Evolutionary conservation across 495 filamentous ascomycete genomes (phyloP).

Genomic region (Aspergillus sparsus): DNA sequence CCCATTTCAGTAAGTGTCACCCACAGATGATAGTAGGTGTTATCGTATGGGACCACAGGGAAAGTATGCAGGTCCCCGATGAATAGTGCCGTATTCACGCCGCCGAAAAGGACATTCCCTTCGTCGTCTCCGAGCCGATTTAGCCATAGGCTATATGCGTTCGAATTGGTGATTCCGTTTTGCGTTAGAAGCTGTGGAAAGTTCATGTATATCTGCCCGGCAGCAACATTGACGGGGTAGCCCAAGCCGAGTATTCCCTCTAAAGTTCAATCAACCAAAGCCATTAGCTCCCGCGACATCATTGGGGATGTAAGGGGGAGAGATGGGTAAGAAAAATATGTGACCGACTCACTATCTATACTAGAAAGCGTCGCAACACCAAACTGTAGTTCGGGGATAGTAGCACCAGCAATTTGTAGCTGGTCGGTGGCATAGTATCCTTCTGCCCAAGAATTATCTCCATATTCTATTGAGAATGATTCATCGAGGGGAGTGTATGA

Average conservation of each 20-base stretch:
- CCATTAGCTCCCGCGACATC: too few relatives aligned
- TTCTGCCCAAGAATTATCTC: conserved; percentile 66
- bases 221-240: conserved; percentile 42
- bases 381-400: conserved; percentile 65
- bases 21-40: conserved; percentile 65
- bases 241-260: conserved; percentile 87
- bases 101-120: conserved; percentile 86
- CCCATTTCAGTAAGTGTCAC: conserved; percentile 68
- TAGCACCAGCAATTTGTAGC: conserved; percentile 60
- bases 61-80: conserved; percentile 65
- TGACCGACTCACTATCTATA: conserved; percentile 38
- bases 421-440: conserved; percentile 81
- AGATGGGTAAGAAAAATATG: neutral
- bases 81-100: conserved; percentile 78
- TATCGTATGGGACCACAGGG: conserved; percentile 58
- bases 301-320: neutral
- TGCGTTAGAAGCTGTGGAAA: conserved; percentile 11
- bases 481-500: conserved; percentile 65
- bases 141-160: conserved; percentile 83
- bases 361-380: conserved; percentile 69
- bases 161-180: conserved; percentile 58
- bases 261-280: conserved; percentile 2
- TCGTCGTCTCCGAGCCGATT: conserved; percentile 71
- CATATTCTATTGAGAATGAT: conserved; percentile 78
- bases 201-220: conserved; percentile 5